phyloP scores from a whole-genome alignment of 2,329 filamentous ascomycete genomes.

The Dendrostoma leiphaemia region DNA sequence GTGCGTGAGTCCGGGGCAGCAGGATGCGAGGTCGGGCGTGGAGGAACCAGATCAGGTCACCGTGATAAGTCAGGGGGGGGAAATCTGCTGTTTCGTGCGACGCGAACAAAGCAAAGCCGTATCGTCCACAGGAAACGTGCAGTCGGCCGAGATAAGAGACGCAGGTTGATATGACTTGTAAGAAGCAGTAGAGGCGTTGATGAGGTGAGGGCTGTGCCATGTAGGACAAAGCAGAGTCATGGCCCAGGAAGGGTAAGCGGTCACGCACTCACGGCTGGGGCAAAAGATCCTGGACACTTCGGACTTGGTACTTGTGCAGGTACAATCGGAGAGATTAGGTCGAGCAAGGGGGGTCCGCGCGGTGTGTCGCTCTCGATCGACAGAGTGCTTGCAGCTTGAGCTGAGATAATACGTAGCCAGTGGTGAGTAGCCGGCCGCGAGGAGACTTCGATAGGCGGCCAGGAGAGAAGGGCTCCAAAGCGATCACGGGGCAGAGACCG shows the following conservation, averaged over 20 bases:
- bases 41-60: not conserved
- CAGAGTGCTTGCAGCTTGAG: not conserved
- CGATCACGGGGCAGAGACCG: not conserved
- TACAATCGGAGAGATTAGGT: not conserved
- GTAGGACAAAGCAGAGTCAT: not conserved
- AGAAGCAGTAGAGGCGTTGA: not conserved
- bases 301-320: no score
- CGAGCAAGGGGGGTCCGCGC: not conserved
- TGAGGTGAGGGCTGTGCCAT: not conserved
- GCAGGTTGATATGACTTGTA: constrained; percentile 8
- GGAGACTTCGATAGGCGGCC: not conserved
- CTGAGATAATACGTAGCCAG: not conserved
- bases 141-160: constrained; percentile 14
- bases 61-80: constrained; percentile 2
- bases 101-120: constrained; percentile 8
- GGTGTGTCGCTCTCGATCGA: not conserved
- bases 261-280: constrained; percentile 13
- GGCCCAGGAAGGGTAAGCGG: not conserved
- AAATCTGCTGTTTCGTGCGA: constrained; percentile 12
- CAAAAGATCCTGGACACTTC: no score
- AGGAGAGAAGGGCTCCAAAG: no score
- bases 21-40: not conserved
- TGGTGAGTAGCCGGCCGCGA: not conserved
- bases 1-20: not conserved
- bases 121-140: constrained; percentile 7